phyloP scores from a whole-genome alignment of 192 early-diverging fungal species.

The Coemansia sp. region DNA sequence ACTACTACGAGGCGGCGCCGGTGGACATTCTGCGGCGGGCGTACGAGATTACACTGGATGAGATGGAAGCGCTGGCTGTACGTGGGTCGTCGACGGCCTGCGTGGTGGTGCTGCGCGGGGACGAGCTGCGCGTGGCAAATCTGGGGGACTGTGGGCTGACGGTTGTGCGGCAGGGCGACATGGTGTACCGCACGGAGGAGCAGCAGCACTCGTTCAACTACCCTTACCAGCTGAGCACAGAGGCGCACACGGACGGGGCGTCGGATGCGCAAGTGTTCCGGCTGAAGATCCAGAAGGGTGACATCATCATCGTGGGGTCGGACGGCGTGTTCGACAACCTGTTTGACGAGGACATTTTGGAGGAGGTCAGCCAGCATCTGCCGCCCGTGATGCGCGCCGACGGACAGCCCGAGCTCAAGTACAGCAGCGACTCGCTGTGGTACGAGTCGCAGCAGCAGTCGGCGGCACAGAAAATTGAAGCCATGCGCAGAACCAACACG shows the following conservation, averaged over 20 bases:
- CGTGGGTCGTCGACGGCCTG: constrained; percentile 92
- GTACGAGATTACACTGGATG: constrained; percentile 71
- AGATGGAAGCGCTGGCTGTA: constrained; percentile 67
- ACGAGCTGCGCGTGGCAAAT: constrained; percentile 92
- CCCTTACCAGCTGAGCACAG: constrained; percentile 94
- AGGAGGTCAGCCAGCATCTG: constrained; percentile 66
- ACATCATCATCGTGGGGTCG: constrained; percentile 88
- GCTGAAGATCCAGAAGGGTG: constrained; percentile 86
- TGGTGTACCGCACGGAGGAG: constrained; percentile 93
- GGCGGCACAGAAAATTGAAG: too few species aligned
- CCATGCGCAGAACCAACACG: neutral
- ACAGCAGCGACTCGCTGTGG: constrained; percentile 52
- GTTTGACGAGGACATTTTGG: constrained; percentile 96
- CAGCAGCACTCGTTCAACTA: constrained; percentile 99
- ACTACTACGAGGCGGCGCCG: constrained; percentile 79
- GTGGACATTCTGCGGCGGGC: constrained; percentile 78
- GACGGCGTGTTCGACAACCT: constrained; percentile 98
- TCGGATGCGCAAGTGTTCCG: constrained; percentile 80
- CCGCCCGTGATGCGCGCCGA: constrained; percentile 40
- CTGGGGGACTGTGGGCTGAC: constrained; percentile 93
- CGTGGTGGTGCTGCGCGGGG: constrained; percentile 81
- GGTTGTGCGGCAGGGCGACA: constrained; percentile 82
- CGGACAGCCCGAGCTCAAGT: constrained; percentile 50
- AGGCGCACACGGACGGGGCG: constrained; percentile 72
- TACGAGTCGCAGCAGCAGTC: constrained; percentile 45